Evolutionary conservation across 306 rosid species (phyloP).

Genomic region (Vicia faba): DNA sequence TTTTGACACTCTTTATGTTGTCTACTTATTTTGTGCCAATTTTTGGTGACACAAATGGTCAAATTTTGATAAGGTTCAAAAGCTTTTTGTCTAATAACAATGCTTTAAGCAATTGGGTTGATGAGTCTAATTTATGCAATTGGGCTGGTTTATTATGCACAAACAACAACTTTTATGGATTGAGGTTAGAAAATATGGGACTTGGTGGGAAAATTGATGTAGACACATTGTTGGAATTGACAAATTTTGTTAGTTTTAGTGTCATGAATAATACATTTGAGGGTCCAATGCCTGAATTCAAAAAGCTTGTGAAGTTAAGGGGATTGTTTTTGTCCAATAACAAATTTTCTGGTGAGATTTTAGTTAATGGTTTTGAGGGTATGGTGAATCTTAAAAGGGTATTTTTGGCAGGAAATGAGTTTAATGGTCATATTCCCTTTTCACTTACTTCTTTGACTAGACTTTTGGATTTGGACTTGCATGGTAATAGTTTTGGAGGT

Average conservation of each 20-base stretch:
- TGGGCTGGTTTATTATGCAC: constrained; percentile 66
- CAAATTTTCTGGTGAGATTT: constrained; percentile 59
- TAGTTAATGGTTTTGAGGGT: constrained; percentile 56
- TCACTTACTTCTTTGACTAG: constrained; percentile 55
- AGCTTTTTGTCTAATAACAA: constrained; percentile 37
- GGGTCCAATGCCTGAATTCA: constrained; percentile 67
- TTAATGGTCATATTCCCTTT: constrained; percentile 57
- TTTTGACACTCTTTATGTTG: constrained; percentile 28
- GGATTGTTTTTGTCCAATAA: constrained; percentile 59
- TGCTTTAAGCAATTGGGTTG: constrained; percentile 58
- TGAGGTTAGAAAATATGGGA: constrained; percentile 54
- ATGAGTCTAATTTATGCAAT: constrained; percentile 44
- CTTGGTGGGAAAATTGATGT: constrained; percentile 57
- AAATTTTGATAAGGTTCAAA: constrained; percentile 52
- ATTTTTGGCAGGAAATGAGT: constrained; percentile 50
- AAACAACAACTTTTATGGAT: constrained; percentile 16
- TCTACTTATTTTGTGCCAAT: constrained; percentile 29
- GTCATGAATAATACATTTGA: constrained; percentile 50
- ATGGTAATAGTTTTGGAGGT: constrained; percentile 57
- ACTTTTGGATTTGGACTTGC: constrained; percentile 58
- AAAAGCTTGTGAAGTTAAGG: constrained; percentile 41
- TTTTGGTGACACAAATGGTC: constrained; percentile 17
- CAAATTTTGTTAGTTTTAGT: constrained; percentile 51
- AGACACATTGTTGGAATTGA: constrained; percentile 44
- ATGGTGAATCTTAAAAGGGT: constrained; percentile 56